Conservation (phyloP, 208 protist species). For the Leishmania martiniquensis region DNA sequence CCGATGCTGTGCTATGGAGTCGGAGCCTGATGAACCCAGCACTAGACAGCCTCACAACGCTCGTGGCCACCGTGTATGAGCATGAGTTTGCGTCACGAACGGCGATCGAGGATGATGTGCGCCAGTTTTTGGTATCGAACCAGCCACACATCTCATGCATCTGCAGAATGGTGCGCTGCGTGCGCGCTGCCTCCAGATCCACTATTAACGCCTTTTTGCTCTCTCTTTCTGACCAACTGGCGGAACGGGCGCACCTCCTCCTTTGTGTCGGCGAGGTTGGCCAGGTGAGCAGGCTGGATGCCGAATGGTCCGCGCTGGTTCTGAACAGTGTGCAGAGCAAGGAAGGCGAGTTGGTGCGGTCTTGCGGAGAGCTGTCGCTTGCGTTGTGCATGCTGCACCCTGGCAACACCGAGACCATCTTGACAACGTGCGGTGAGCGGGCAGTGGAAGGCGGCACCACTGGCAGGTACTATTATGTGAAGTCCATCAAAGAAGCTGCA, state of each 20-base stretch:
- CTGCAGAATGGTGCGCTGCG: constrained; percentile 22
- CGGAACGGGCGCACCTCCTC: constrained; percentile 12
- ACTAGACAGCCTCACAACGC: constrained; percentile 15
- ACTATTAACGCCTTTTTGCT: constrained; percentile 21
- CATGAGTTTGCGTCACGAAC: constrained; percentile 13
- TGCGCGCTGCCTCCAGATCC: constrained; percentile 8
- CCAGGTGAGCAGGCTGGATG: constrained; percentile 21
- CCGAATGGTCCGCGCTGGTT: constrained; percentile 31
- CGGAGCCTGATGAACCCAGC: constrained; percentile 22
- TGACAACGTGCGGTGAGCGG: constrained; percentile 27
- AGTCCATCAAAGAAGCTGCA: constrained; percentile 41
- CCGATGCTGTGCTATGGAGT: constrained; percentile 27
- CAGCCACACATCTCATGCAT: constrained; percentile 27
- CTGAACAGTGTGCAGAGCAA: constrained; percentile 41
- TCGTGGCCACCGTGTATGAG: constrained; percentile 25
- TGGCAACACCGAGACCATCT: constrained; percentile 32
- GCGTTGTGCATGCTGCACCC: constrained; percentile 45
- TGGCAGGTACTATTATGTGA: constrained; percentile 51
- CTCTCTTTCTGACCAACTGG: constrained; percentile 6
- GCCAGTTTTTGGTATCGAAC: constrained; percentile 16
- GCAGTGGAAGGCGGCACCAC: constrained; percentile 18
- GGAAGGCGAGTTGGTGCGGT: constrained; percentile 34
- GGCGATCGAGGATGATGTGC: constrained; percentile 23
- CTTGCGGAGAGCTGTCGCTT: constrained; percentile 39
- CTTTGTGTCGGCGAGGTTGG: constrained; percentile 48